Evolutionary conservation across 208 protist species (phyloP), one percentile per base, ranked within the genome.

Genomic region (Leishmania arabica): DNA sequence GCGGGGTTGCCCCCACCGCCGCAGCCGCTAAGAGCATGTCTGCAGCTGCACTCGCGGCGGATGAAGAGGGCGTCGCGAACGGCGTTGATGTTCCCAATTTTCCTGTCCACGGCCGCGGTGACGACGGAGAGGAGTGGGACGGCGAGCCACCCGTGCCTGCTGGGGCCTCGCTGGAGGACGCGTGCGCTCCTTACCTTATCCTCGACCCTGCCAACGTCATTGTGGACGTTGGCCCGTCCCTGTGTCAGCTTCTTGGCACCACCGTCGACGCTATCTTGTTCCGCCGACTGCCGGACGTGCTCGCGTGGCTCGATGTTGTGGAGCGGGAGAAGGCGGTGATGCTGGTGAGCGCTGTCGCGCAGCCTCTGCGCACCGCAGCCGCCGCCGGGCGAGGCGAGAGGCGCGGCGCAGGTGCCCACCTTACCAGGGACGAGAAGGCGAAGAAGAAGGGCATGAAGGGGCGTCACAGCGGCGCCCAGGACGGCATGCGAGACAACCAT

Each of bases 221-320:
- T 64, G 70, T 91, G 17, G 89, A 91, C 17, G 90, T 89, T 45
- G 93, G 86, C 68, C 71, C 84, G 68, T 71, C 86, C 45, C 83
- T 96, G 77, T 88, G 90, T 8, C 65, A 56, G 13, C 82, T 86
- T 66, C 75, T 96, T 13, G 91, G 91, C 49, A 86, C 89, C 31
- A 79, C 81, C 11, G 77, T 84, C 0, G 60, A 69, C 34, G 58
- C 86, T 21, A 70, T 96, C 21, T 66, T 85, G 45, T 77, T 81
- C 37, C 85, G 88, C 11, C 85, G 76, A 8, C 78, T 95, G 45
- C 11, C 54, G 24, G 86, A 89, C 60, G 64, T 91, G 40, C 79
- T 94, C 27, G 56, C 34, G 69, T 91, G 86, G 85, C 84, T 96
- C 45, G 54, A 89, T 65, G 89, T 96, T 70, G 84, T 82, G 47